These are phyloP conservation scores for Chytriomyces sp. DNA, from an alignment of 192 early-diverging fungal species.

Conservation along the genomic window DNA sequence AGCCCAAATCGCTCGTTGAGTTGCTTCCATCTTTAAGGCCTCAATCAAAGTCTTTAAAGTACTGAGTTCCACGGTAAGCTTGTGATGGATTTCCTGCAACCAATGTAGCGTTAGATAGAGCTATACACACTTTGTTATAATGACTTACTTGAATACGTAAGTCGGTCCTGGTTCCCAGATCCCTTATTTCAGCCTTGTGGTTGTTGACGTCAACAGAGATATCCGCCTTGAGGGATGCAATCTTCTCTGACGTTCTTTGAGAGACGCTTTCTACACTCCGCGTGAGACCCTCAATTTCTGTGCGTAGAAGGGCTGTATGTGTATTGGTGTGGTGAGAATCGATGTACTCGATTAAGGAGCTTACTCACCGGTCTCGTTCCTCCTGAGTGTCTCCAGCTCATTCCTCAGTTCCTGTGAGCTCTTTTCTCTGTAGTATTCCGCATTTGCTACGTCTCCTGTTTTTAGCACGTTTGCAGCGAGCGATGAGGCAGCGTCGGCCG, in stretches of 20 bases:
- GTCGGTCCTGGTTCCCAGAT: conserved; percentile 72
- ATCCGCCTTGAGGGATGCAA: conserved; percentile 77
- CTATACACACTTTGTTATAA: not conserved
- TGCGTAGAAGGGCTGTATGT: conserved; percentile 62
- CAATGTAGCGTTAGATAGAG: not conserved
- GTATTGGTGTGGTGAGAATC: not conserved
- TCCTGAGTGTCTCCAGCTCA: conserved; percentile 11
- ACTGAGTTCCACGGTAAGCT: conserved; percentile 77
- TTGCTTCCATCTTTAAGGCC: conserved; percentile 83
- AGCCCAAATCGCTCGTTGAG: conserved; percentile 31
- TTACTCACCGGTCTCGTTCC: conserved; percentile 54
- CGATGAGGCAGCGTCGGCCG: too few species aligned
- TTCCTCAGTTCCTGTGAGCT: conserved; percentile 7
- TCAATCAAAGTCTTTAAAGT: conserved; percentile 88
- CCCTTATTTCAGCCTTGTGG: conserved; percentile 79
- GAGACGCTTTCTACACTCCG: conserved; percentile 78
- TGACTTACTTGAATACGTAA: conserved; percentile 32
- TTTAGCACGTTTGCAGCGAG: too few species aligned
- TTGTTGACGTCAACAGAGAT: conserved; percentile 90
- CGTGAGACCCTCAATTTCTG: conserved; percentile 70
- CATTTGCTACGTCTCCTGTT: not conserved
- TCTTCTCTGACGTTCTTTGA: conserved; percentile 75
- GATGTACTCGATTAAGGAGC: not conserved
- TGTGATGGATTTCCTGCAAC: conserved; percentile 82
- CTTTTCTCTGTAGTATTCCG: not conserved